phyloP scores from a whole-genome alignment of 176 grass and related monocot genomes.

The Aegilops speltoides region DNA sequence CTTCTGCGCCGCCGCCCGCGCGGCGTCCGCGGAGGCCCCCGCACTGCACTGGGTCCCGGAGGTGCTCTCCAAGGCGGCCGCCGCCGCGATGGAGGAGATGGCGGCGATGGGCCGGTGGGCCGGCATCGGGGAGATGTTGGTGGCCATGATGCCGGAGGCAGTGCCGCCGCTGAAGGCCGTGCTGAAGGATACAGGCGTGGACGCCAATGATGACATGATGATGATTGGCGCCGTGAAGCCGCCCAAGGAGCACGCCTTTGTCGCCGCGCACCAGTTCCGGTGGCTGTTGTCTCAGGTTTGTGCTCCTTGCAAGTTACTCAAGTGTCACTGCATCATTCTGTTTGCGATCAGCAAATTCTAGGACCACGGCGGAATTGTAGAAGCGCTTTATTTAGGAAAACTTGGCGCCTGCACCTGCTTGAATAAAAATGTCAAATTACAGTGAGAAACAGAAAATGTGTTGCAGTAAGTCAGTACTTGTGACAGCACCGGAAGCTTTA shows the following conservation, averaged over 20 bases:
- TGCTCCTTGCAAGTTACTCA: background rate
- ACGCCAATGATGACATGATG: slow-evolving; percentile 55
- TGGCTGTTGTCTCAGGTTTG: slow-evolving; percentile 85
- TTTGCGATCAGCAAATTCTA: background rate
- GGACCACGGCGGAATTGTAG: background rate
- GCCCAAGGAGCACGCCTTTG: slow-evolving; percentile 62
- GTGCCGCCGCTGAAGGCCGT: slow-evolving; percentile 59
- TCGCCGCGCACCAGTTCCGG: slow-evolving; percentile 73
- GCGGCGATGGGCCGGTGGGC: background rate
- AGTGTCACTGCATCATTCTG: background rate
- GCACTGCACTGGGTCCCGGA: background rate
- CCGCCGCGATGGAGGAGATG: background rate
- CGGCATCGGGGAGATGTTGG: background rate
- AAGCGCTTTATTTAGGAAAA: background rate
- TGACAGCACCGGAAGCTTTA: background rate
- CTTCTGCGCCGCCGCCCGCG: background rate
- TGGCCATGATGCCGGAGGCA: slow-evolving; percentile 28
- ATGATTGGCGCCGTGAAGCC: slow-evolving; percentile 41
- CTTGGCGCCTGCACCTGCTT: background rate
- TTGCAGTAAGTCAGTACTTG: background rate
- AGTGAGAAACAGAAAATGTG: background rate
- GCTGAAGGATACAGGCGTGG: slow-evolving; percentile 56
- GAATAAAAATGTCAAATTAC: background rate
- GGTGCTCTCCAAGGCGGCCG: background rate
- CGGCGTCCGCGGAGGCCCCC: background rate